Evolutionary conservation across 345 rosid genomes (phyloP).

Genomic region (Brassica carinata): DNA sequence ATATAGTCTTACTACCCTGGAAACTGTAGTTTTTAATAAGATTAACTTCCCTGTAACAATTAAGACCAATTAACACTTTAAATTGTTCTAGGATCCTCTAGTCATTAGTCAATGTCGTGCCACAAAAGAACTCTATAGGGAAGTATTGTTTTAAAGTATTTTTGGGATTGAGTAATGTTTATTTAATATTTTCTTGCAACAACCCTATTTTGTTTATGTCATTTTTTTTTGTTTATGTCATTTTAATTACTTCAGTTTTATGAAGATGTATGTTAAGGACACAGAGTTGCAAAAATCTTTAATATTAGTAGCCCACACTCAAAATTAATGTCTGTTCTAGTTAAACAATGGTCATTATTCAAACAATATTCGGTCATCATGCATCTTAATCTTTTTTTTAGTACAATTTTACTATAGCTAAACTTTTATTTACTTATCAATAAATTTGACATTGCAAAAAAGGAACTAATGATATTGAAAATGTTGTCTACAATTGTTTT

Average conservation of each 20-base stretch:
- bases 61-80: conserved; percentile 10
- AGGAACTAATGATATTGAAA: background rate
- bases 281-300: background rate
- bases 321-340: background rate
- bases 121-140: conserved; percentile 12
- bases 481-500: background rate
- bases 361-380: background rate
- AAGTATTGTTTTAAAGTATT: conserved; percentile 9
- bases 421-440: background rate
- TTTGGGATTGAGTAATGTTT: conserved; percentile 27
- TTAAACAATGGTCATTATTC: conserved; percentile 1
- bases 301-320: background rate
- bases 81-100: conserved; percentile 17
- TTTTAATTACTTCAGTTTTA: conserved; percentile 1
- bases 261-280: background rate
- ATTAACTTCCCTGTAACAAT: background rate
- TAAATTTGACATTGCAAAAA: background rate
- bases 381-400: background rate
- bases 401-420: background rate
- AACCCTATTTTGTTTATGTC: conserved; percentile 16
- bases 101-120: conserved; percentile 29
- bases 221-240: background rate
- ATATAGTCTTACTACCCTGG: background rate
- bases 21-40: background rate
- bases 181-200: conserved; percentile 24